A percentile compares a stretch with the other conserved stretches of the same genome.
Evolutionary conservation across 441 rosid species (phyloP).

Genomic region (Jatropha multifida): DNA sequence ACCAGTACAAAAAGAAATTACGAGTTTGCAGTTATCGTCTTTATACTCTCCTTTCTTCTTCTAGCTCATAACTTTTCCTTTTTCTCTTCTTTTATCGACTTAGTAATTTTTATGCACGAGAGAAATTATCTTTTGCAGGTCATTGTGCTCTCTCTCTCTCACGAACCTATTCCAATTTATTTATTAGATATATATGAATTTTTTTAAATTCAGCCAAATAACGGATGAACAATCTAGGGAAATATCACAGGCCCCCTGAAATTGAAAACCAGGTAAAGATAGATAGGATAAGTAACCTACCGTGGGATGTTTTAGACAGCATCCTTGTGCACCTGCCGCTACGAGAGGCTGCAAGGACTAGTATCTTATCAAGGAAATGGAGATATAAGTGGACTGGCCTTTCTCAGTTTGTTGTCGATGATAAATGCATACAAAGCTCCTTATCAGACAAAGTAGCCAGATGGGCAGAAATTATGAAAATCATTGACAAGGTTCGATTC

Average conservation of each 20-base stretch:
- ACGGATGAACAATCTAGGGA: not conserved
- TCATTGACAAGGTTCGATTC: slow-evolving; percentile 23
- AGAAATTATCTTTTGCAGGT: slow-evolving; percentile 9
- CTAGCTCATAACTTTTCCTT: not conserved
- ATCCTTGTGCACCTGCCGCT: slow-evolving; percentile 29
- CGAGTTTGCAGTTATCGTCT: not conserved
- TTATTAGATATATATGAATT: not conserved
- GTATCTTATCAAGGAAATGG: slow-evolving; percentile 36
- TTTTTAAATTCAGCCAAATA: not conserved
- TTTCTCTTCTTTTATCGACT: not conserved
- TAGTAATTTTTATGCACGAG: not conserved
- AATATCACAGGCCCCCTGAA: slow-evolving; percentile 1
- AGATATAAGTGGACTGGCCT: slow-evolving; percentile 28
- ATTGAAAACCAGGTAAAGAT: slow-evolving; percentile 24
- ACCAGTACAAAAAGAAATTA: not conserved
- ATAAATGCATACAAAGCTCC: slow-evolving; percentile 23
- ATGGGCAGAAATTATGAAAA: slow-evolving; percentile 27
- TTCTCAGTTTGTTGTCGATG: slow-evolving; percentile 28
- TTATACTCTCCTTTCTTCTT: not conserved
- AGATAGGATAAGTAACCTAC: slow-evolving; percentile 35
- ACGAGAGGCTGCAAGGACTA: slow-evolving; percentile 33
- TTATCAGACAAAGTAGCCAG: slow-evolving; percentile 8
- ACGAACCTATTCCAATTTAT: not conserved
- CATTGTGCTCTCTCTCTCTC: not conserved
- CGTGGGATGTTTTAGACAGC: slow-evolving; percentile 27